Percentiles rank a stretch among this genome's conserved stretches.
Evolutionary conservation across 768 basidiomycete genomes (phyloP).

Genomic region (Auriscalpium microsporum): DNA sequence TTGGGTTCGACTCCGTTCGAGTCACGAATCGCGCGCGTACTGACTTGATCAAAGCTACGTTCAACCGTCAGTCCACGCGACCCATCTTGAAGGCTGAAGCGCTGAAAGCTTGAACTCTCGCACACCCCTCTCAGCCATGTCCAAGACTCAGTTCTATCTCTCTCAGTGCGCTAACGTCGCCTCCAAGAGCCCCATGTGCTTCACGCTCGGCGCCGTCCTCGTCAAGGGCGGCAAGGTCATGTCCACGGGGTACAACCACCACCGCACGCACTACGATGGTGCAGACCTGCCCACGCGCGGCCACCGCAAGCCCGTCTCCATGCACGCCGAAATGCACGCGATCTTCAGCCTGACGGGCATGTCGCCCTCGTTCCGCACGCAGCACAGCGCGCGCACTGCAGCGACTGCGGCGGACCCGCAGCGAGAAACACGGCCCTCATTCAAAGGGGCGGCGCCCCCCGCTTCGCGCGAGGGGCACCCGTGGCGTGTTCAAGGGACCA

Average conservation of each 20-base stretch:
- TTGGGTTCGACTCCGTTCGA: no score
- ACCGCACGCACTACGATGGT: conserved; percentile 46
- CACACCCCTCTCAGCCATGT: conserved; percentile 23
- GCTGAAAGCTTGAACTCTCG: no score
- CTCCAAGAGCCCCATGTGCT: conserved; percentile 43
- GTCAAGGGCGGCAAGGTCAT: conserved; percentile 52
- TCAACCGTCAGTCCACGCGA: no score
- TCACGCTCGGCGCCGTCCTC: conserved; percentile 37
- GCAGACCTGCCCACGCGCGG: conserved; percentile 29
- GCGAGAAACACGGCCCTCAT: conserved; percentile 11
- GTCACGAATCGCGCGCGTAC: no score
- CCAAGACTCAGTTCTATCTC: conserved; percentile 43
- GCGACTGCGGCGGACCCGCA: conserved; percentile 16
- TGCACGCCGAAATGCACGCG: conserved; percentile 57
- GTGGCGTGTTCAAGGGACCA: conserved; percentile 1
- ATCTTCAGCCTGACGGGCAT: conserved; percentile 44
- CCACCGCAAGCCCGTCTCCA: conserved; percentile 36
- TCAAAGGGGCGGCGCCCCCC: conserved; percentile 14
- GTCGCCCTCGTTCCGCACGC: conserved; percentile 45
- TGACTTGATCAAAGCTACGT: no score
- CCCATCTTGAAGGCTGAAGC: no score
- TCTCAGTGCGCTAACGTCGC: conserved; percentile 42
- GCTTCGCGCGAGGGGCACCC: conserved; percentile 13
- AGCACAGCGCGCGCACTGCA: conserved; percentile 26
- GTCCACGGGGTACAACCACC: conserved; percentile 45